These are phyloP conservation scores for Penicillium cinerascens DNA, from an alignment of 495 filamentous ascomycete genomes.

Conservation along the genomic window DNA sequence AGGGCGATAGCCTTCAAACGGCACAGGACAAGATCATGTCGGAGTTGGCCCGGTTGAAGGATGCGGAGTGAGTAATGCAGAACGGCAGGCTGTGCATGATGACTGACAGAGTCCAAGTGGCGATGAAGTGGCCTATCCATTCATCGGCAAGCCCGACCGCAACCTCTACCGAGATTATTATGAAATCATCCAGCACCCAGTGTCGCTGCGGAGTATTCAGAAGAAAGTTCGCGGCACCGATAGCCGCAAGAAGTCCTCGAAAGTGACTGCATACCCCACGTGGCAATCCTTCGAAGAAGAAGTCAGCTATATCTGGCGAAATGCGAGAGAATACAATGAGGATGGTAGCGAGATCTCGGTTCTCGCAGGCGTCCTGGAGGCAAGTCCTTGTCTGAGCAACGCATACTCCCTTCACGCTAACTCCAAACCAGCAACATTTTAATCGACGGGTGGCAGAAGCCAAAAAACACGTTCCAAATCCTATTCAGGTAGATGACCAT, in stretches of 20 bases:
- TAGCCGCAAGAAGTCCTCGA: conserved; percentile 59
- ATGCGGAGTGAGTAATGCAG: conserved; percentile 50
- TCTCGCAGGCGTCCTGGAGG: conserved; percentile 72
- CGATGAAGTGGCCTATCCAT: conserved; percentile 27
- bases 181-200: conserved; percentile 65
- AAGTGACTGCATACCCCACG: conserved; percentile 66
- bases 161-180: conserved; percentile 62
- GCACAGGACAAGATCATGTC: conserved; percentile 76
- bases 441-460: conserved; percentile 62
- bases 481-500: conserved; percentile 59
- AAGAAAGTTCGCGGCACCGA: conserved; percentile 67
- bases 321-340: conserved; percentile 85
- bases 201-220: conserved; percentile 66
- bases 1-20: conserved; percentile 67
- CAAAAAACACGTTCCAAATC: conserved; percentile 59
- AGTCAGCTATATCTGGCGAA: conserved; percentile 74
- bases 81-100: not conserved
- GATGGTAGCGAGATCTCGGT: conserved; percentile 75
- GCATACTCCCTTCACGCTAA: conserved; percentile 18
- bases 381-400: conserved; percentile 28
- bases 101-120: conserved; percentile 16
- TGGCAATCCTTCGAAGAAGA: conserved; percentile 81
- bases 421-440: conserved; percentile 54
- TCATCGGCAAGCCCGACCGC: conserved; percentile 34
- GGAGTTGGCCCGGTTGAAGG: conserved; percentile 61